Conservation (phyloP, 345 rosid species). For the Aegle marmelos region DNA sequence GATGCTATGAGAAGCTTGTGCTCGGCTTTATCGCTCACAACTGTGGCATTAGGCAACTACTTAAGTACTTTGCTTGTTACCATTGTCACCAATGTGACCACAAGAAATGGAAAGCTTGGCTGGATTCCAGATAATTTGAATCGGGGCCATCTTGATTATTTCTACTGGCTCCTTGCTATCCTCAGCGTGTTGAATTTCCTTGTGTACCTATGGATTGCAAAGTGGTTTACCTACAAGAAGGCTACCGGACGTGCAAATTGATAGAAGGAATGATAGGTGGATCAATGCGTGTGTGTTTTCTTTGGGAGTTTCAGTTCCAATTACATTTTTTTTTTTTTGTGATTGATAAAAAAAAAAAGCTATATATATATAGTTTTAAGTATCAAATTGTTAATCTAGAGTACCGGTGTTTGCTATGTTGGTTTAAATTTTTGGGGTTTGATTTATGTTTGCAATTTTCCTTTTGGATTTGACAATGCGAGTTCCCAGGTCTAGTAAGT, state of each 20-base stretch:
- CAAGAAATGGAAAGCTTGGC: constrained; percentile 55
- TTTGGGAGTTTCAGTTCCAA: constrained; percentile 5
- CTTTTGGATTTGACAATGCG: neutral
- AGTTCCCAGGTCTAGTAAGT: neutral
- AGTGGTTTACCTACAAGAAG: constrained; percentile 78
- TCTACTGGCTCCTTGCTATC: constrained; percentile 73
- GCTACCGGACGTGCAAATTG: constrained; percentile 30
- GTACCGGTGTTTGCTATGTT: neutral
- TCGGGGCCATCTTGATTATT: constrained; percentile 84
- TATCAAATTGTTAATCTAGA: neutral
- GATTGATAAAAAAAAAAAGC: neutral
- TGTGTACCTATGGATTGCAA: constrained; percentile 68
- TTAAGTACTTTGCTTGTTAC: constrained; percentile 74
- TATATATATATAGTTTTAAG: neutral
- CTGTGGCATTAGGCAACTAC: constrained; percentile 73
- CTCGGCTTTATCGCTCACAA: constrained; percentile 79
- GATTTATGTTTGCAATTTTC: neutral
- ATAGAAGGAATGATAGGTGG: neutral
- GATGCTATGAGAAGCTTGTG: constrained; percentile 94
- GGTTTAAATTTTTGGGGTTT: neutral
- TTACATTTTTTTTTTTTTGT: neutral
- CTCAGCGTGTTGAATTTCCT: constrained; percentile 72
- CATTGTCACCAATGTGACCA: constrained; percentile 53
- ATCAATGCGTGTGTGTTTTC: neutral
- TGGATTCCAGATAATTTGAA: constrained; percentile 89